Evolutionary conservation across 805 yeast species (phyloP), one percentile per base, ranked within the genome.

Genomic region (Myxozyma neotropica): DNA sequence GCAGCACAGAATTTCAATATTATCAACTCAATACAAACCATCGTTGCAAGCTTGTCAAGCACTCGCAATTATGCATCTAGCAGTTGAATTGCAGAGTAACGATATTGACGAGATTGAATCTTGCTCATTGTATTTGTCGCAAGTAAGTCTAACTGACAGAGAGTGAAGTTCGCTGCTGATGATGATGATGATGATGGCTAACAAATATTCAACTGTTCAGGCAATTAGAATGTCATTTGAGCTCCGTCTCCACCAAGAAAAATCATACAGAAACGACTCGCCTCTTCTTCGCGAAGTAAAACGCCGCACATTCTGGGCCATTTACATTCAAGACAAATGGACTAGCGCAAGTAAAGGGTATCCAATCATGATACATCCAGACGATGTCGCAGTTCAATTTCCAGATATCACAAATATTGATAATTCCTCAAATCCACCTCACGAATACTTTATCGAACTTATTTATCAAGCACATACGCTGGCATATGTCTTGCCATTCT

Each of bases 291-390:
- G 45, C 7, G 59, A 55, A 42, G 59, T 55, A 23, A 55, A 55
- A 27, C 48, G 59, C 10, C 59, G 59, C 43, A 55, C 59, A 2
- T 55, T 55, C 39, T 55, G 59, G 59, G 39, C 59, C 24, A 23
- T 55, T 15, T 55, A 48, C 45, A 36, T 49, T 15, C 31, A 55
- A 31, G 59, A 55, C 43, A 55, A 55, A 38, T 39, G 48, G 43
- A 39, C 49, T 0, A 45, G 46, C 29, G 51, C 59, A n/a, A 43
- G 43, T 33, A 55, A 48, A 48, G 59, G 59, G n/a, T 55, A 55
- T 24, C 55, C 59, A 12, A 23, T 48, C 12, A 48, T 55, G 59
- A 48, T 55, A 27, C 35, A 33, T 27, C 35, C 45, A 27, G 40
- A 40, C 19, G 59, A 48, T 19, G 59, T 55, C 8, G 50, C 53